Evolutionary conservation across 805 yeast genomes (phyloP), one percentile per base, ranked within the genome.

Genomic region (Candida railenensis): DNA sequence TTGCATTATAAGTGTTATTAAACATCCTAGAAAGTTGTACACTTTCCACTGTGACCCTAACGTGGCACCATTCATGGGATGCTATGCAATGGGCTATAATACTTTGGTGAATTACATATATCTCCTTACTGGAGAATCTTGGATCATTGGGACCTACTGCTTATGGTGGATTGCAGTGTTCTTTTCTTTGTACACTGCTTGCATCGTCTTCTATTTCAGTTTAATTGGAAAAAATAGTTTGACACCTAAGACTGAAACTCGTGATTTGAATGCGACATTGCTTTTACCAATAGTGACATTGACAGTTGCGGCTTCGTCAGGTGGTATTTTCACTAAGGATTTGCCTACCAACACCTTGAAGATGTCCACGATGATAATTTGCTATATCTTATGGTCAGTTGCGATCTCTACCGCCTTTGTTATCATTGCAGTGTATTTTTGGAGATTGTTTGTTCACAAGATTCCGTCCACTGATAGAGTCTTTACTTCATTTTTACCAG

Each of bases 241-340:
- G 0, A 65, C 67, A 4, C 36, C 43, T 3, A 28, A 16, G 4
- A 30, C 30, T 20, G 22, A 25, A 30, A 40, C 43, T 20, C 16
- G 9, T 4, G 33, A 48, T 19, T 57, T 89, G 40, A 78, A 78
- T 53, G 77, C 88, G 20, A 74, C 84, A 2, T 62, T 86, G 2
- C 61, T 90, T 19, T 67, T 90, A 43, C 94, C 95, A 0, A 76
- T 87, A n/a, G 92, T 90, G 16, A 78, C 96, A 0, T 65, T 87
- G 22, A 87, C 89, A 1, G 96, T 90, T 47, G 79, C 82, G 3
- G 74, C 90, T 0, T 78, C 95, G 0, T 69, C 81, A n/a, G 94
- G 95, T 2, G 81, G 82, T 1, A 48, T 78, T 0, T 69, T 89
- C 16, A 72, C 67, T 34, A 57, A 59, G 12, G 63, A 63, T 42